phyloP scores from a whole-genome alignment of 2,329 filamentous ascomycete species.

The Ophiostoma piceae region DNA sequence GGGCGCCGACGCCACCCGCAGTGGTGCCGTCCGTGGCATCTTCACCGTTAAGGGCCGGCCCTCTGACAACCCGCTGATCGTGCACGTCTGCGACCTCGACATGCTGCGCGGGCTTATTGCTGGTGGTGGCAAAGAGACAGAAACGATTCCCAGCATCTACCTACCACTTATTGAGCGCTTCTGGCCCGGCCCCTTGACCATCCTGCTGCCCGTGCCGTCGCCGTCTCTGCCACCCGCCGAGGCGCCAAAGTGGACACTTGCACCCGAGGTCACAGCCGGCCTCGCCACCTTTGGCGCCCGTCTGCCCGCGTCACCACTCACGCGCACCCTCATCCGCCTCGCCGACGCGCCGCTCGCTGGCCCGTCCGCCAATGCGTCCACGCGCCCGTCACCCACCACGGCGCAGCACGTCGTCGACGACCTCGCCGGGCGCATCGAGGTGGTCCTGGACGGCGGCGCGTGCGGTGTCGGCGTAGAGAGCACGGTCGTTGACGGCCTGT shows the following conservation, averaged over 20 bases:
- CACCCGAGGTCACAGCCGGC: conserved; percentile 86
- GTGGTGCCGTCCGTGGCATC: conserved; percentile 79
- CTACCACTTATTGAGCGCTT: conserved; percentile 70
- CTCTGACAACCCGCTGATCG: conserved; percentile 90
- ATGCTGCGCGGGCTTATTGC: conserved; percentile 64
- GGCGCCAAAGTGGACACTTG: conserved; percentile 44
- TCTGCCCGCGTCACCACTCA: conserved; percentile 82
- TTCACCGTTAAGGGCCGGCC: conserved; percentile 86
- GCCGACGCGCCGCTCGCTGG: conserved; percentile 76
- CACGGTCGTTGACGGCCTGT: conserved; percentile 90
- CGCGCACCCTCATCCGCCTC: conserved; percentile 77
- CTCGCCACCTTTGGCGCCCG: conserved; percentile 80
- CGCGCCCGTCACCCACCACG: conserved; percentile 83
- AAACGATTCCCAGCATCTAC: conserved; percentile 68
- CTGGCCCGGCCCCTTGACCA: conserved; percentile 93
- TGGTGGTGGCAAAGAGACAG: background rate
- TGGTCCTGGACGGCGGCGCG: conserved; percentile 82
- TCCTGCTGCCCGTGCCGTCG: conserved; percentile 73
- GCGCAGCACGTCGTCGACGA: conserved; percentile 91
- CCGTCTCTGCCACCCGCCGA: conserved; percentile 39
- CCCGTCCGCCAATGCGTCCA: conserved; percentile 91
- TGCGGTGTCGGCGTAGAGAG: conserved; percentile 92
- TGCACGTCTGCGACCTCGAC: conserved; percentile 76
- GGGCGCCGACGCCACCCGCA: conserved; percentile 90
- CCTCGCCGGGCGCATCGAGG: conserved; percentile 70